Evolutionary conservation across 2,329 filamentous ascomycete species (phyloP).

Genomic region (Penicillium janthinellum): DNA sequence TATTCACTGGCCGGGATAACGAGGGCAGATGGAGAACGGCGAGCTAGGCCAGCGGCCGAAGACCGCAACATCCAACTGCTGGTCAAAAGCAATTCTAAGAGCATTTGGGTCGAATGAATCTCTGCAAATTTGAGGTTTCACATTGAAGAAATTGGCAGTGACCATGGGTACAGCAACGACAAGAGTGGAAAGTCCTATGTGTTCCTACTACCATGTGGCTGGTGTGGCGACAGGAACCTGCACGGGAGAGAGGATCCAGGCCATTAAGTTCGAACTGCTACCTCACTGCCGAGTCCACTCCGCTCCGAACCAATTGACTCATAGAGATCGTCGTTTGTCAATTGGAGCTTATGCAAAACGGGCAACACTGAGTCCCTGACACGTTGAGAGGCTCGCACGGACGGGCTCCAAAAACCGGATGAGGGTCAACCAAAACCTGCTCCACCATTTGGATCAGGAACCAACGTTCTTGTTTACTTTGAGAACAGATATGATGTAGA

Average conservation of each 20-base stretch:
- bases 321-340: background rate
- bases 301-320: background rate
- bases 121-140: background rate
- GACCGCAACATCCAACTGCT: constrained; percentile 1
- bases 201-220: background rate
- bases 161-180: background rate
- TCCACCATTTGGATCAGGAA: constrained; percentile 14
- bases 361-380: background rate
- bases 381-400: constrained; percentile 6
- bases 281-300: background rate
- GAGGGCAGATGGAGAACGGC: constrained; percentile 16
- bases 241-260: background rate
- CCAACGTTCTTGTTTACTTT: background rate
- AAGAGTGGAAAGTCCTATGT: background rate
- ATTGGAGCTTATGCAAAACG: background rate
- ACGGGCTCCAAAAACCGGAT: constrained; percentile 8
- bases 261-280: background rate
- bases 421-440: constrained; percentile 12
- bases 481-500: background rate
- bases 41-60: background rate
- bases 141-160: background rate
- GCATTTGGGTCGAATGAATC: background rate
- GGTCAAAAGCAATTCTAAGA: background rate
- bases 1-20: constrained; percentile 20
- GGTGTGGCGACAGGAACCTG: background rate